Conservation (phyloP, 108 stramenopile species). For the Nitzschia sp. region DNA sequence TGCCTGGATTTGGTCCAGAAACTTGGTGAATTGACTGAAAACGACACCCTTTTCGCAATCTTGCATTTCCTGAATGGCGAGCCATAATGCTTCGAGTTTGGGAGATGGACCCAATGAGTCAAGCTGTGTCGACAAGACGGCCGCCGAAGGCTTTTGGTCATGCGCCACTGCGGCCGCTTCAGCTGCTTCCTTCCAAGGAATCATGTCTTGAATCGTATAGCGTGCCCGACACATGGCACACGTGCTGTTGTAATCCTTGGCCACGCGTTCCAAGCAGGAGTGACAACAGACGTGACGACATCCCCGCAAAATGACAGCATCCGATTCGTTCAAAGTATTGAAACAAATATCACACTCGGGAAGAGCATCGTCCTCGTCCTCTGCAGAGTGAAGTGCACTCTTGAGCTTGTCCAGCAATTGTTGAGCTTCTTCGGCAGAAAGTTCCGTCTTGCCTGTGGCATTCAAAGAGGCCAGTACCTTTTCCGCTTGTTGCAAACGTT, state of each 20-base stretch:
- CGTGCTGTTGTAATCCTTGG: background rate
- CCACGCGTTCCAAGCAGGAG: constrained; percentile 45
- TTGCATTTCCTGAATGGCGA: constrained; percentile 27
- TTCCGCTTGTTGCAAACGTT: constrained; percentile 43
- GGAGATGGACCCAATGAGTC: background rate
- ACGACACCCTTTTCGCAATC: constrained; percentile 60
- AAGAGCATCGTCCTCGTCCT: constrained; percentile 13
- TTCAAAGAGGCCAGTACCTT: constrained; percentile 40
- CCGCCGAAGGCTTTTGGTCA: background rate
- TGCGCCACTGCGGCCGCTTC: background rate
- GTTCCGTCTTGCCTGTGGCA: constrained; percentile 27
- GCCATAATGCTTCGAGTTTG: background rate
- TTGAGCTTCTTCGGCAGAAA: constrained; percentile 61
- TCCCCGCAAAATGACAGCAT: constrained; percentile 41
- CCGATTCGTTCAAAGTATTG: constrained; percentile 46
- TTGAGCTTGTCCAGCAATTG: constrained; percentile 60
- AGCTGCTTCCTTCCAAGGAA: background rate
- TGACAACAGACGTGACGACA: constrained; percentile 71
- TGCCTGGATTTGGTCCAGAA: constrained; percentile 59
- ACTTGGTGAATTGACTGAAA: constrained; percentile 65
- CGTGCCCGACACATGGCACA: background rate
- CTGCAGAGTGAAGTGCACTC: constrained; percentile 33
- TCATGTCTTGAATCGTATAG: background rate
- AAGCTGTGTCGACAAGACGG: background rate
- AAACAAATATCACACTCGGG: constrained; percentile 72